A percentile compares a stretch with the other conserved stretches of the same genome.
Conservation (phyloP, 352 stramenopile species). For the Phytopythium sindhum region DNA sequence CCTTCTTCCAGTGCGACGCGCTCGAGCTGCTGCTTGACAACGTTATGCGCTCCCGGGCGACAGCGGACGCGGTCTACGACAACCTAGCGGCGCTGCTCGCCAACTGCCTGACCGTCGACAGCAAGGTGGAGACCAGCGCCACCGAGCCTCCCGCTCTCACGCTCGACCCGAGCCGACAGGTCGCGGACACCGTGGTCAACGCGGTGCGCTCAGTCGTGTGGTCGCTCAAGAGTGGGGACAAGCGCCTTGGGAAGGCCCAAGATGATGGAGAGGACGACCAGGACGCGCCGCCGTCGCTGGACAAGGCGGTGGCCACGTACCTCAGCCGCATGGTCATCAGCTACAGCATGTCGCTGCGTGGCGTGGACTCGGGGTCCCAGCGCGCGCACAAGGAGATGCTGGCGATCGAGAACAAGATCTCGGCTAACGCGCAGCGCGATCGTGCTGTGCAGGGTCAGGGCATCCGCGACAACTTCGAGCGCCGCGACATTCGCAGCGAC, state of each 20-base stretch:
- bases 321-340: constrained; percentile 51
- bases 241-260: constrained; percentile 18
- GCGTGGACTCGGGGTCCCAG: constrained; percentile 33
- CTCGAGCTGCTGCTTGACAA: constrained; percentile 61
- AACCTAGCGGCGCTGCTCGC: constrained; percentile 52
- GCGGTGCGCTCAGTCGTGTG: constrained; percentile 34
- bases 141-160: not conserved
- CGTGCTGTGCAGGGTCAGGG: constrained; percentile 57
- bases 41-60: constrained; percentile 39
- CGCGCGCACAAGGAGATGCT: constrained; percentile 46
- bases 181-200: constrained; percentile 42
- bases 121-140: constrained; percentile 14
- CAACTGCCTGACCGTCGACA: constrained; percentile 58
- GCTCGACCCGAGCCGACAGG: constrained; percentile 23
- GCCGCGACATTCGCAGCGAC: constrained; percentile 72
- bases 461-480: constrained; percentile 77
- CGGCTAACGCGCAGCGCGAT: constrained; percentile 35
- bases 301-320: constrained; percentile 31
- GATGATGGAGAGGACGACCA: constrained; percentile 14
- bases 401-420: constrained; percentile 45
- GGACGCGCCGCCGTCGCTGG: constrained; percentile 13
- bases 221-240: constrained; percentile 12
- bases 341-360: constrained; percentile 45
- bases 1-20: constrained; percentile 68
- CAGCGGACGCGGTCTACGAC: constrained; percentile 39